A percentile compares a stretch with the other conserved stretches of the same genome.
Evolutionary conservation across 2,329 filamentous ascomycete species (phyloP).

Genomic region (Pseudophaeomoniella oleicola): DNA sequence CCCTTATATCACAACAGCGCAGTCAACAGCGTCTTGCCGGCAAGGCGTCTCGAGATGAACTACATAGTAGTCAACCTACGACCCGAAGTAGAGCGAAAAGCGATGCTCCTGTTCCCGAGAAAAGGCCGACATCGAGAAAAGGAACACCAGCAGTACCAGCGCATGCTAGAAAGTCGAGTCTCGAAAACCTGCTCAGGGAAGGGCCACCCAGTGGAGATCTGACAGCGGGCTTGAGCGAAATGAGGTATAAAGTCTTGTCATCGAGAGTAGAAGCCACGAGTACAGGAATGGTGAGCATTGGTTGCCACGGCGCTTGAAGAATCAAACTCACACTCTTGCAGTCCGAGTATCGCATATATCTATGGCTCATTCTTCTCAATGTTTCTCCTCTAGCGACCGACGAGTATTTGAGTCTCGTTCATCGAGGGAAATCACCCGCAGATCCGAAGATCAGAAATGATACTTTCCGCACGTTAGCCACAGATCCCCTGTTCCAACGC

Average conservation of each 20-base stretch:
- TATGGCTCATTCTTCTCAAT: slow-evolving; percentile 89
- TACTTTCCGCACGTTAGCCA: slow-evolving; percentile 90
- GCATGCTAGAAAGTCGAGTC: slow-evolving; percentile 29
- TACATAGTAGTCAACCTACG: slow-evolving; percentile 22
- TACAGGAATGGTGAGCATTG: slow-evolving; percentile 34
- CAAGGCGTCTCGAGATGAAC: slow-evolving; percentile 5
- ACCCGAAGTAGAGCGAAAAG: slow-evolving; percentile 57
- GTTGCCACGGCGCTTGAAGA: slow-evolving; percentile 4
- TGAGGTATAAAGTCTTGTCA: slow-evolving; percentile 34
- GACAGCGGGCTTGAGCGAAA: slow-evolving; percentile 25
- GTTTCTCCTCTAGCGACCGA: slow-evolving; percentile 74
- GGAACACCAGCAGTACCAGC: slow-evolving; percentile 17
- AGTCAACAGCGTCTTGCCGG: slow-evolving; percentile 20
- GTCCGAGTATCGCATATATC: slow-evolving; percentile 87
- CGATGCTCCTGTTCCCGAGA: slow-evolving; percentile 40
- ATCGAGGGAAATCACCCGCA: slow-evolving; percentile 82
- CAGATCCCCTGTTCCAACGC: slow-evolving; percentile 90
- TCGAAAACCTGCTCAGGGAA: slow-evolving; percentile 67
- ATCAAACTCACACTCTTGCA: slow-evolving; percentile 22
- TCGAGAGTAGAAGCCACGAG: slow-evolving; percentile 34
- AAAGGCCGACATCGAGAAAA: slow-evolving; percentile 7
- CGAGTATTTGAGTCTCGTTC: slow-evolving; percentile 76
- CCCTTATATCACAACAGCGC: slow-evolving; percentile 50
- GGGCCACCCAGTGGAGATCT: slow-evolving; percentile 59
- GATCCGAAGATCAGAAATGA: slow-evolving; percentile 98